Conservation (phyloP, 225 moss, liverwort and hornwort species). For the Thuidium tamariscinum region DNA sequence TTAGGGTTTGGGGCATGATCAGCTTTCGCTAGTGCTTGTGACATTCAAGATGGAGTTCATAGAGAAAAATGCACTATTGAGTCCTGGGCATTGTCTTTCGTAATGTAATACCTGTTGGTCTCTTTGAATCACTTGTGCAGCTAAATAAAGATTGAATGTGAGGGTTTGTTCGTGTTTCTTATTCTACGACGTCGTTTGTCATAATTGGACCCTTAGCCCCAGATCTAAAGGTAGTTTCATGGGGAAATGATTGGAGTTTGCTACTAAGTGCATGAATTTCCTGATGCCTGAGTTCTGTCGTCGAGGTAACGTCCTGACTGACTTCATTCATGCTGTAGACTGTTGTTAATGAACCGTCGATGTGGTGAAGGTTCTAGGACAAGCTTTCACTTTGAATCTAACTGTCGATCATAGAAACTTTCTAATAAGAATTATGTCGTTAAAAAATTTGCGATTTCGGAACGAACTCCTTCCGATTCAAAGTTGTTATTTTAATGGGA, state of each 20-base stretch:
- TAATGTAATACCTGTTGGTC: not conserved
- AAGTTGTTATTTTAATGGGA: not conserved
- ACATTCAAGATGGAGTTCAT: not conserved
- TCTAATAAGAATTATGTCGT: not conserved
- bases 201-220: not conserved
- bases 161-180: not conserved
- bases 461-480: not conserved
- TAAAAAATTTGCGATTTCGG: not conserved
- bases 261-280: not conserved
- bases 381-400: not conserved
- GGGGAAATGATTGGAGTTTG: not conserved
- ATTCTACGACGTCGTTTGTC: not conserved
- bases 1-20: not conserved
- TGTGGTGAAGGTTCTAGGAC: not conserved
- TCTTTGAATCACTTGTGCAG: not conserved
- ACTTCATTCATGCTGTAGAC: not conserved
- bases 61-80: no score
- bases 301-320: not conserved
- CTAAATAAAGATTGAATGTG: not conserved
- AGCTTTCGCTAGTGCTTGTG: not conserved
- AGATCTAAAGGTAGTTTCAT: not conserved
- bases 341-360: not conserved
- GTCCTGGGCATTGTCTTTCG: not conserved
- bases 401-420: not conserved
- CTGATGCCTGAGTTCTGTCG: constrained; percentile 5